Base-by-base conservation (phyloP, 2,329 filamentous ascomycete species). In the Ceratocystis ficicola region DNA sequence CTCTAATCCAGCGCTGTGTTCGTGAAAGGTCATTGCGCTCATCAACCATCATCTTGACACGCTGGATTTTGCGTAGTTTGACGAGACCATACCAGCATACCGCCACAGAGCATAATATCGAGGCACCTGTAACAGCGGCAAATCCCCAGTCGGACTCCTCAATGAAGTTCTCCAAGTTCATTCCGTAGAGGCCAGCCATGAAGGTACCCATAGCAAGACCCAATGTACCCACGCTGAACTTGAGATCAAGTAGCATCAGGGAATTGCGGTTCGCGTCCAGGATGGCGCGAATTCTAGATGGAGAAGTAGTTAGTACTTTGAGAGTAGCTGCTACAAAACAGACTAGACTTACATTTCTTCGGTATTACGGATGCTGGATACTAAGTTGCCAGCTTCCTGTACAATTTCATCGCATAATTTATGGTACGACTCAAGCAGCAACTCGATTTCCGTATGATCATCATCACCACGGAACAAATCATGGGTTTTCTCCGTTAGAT, bases 161-260 rank as follows among this genome's bases (percentile, higher is more conserved):
- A 71, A 97, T 90, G 75, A 96, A 97, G 76, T 97, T 97, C 74
- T 96, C 95, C 69, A 99, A 79, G 78, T 99, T 99, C 92, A 97
- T 97, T 71, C 94, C 94, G 80, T 97, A 99, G n/a, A 99, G 85
- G n/a, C 92, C 92, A 7, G 94, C 95, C 71, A 96, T 83, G 73
- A 97, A 95, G 62, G 94, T 96, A 65, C 94, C 94, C 73, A 92
- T 90, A 65, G 90, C 93, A 61, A 97, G 85, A n/a, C 92, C 91
- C 3, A 99, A 83, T 0, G 94, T 97, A 66, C 91, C 90, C 68
- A 99, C 92, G 73, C 89, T 94, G 77, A 97, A 96, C 74, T 95
- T 96, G 71, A 99, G 86, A 69, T 97, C 94, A 41, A 97, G 83
- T 20, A 99, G 81, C 94, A 99, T 99, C 70, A 99, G 88, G 7